Base-by-base conservation (phyloP, 2,329 filamentous ascomycete species). In the Microcera coccophila region DNA sequence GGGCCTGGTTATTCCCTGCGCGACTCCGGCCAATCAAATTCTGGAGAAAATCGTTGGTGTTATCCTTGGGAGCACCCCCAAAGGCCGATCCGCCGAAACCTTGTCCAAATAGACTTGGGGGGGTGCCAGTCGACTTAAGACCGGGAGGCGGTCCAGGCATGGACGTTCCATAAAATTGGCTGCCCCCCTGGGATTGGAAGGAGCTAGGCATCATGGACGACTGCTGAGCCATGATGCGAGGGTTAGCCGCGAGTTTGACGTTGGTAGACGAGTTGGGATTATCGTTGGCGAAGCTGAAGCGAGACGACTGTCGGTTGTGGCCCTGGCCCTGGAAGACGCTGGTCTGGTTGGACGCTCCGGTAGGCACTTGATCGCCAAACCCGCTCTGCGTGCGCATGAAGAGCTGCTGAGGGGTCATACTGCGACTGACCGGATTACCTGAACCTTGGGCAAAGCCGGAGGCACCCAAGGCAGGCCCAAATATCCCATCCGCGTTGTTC, bases 61-160 rank as follows among this genome's bases (percentile, higher is more conserved):
- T 69, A 49, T 94, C 90, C 68, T 93, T 90, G 48, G 83, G 81
- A 47, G 75, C 69, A 48, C 73, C 75, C 47, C 78, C 76, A 55
- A 95, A 87, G 32, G 81, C 82, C 38, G 78, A 73, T 49, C 79
- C 84, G 34, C 87, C 87, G 62, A 95, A 96, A 36, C 85, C 85
- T 65, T 96, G 90, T 21, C 88, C 87, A 66, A 96, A 97, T 79
- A 96, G 93, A 57, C 87, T 90, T 14, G 93, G 91, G 44, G 93
- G 91, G 15, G 91, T 97, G 32, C 90, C 89, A 3, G 90, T 90
- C 17, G 91, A 94, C 70, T 98, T 98, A 20, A 98, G 75, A 9
- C 93, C 93, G 1, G 93, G 94, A 46, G 93, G 93, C 20, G 94
- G 93, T 3, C 90, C 91, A 58, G 94, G 89, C 59, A 96, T 89